Base-by-base conservation (phyloP, 139 green algal genomes). In the Eudorina sp. region DNA sequence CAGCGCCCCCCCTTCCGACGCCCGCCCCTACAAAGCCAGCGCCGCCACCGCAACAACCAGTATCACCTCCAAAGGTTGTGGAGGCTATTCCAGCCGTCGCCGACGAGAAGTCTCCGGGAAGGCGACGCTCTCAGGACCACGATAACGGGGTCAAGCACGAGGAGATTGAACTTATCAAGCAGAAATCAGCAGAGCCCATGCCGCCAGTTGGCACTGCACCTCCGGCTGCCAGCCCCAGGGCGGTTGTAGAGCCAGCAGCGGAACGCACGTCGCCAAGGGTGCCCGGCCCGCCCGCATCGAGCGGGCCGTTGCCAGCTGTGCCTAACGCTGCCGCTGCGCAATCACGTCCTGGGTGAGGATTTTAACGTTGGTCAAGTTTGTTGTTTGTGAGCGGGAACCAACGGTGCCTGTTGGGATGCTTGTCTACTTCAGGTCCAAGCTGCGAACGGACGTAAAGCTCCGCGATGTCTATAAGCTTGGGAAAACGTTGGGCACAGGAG, bases 391-490 rank as follows among this genome's bases (percentile, higher is more conserved):
- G 3, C 4, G 68, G 36, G 41, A 58, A 9, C 43, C 27, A 6
- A 62, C 27, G 29, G 21, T 8, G 34, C 64, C 11, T 74, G 64
- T 74, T 74, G 64, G 64, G n/a, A 45, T 45, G n/a, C 40, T 18
- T 77, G 69, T 38, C 38, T 13, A 45, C n/a, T 87, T 29, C 68
- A 92, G 89, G 51, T 85, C 51, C 36, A 94, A 94, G 48, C 87
- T 88, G 31, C 88, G 91, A 19, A 90, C 75, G 27, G 92, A 94
- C 77, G 73, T 82, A 29, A 90, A 91, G 48, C 85, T 98, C 2
- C 90, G 93, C 0, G 96, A 98, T 36, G 84, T 95, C 0, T 98
- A 98, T 91, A 95, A 95, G 64, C 53, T 98, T 23, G 96, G 96
- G 48, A 92, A 93, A 60, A 98, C 95, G 2, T 74, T 98, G 7